phyloP scores from a whole-genome alignment of 2,329 filamentous ascomycete genomes.

The Leptographium lundbergii region DNA sequence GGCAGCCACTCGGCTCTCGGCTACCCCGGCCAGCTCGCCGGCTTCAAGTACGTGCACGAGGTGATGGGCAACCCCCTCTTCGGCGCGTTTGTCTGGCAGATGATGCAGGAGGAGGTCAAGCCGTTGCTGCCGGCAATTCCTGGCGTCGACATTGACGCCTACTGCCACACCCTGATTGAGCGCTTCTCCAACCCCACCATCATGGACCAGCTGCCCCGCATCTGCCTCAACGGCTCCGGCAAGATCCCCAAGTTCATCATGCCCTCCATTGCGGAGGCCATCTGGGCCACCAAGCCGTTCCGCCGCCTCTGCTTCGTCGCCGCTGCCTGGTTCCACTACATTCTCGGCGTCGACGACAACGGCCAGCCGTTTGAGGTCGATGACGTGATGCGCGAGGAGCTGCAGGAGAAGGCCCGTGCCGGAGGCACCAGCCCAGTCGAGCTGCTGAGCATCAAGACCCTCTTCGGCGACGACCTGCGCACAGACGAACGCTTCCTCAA shows the following conservation, averaged over 20 bases:
- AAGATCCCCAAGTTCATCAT: slow-evolving; percentile 41
- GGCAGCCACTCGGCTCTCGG: slow-evolving; percentile 38
- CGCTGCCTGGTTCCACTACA: slow-evolving; percentile 37
- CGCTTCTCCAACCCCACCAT: slow-evolving; percentile 44
- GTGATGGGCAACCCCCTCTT: slow-evolving; percentile 36
- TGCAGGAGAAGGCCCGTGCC: slow-evolving; percentile 30
- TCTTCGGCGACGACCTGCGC: slow-evolving; percentile 40
- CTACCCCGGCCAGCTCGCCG: slow-evolving; percentile 37
- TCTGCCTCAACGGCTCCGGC: slow-evolving; percentile 38
- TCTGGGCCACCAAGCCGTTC: slow-evolving; percentile 30
- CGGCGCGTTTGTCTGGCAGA: slow-evolving; percentile 35
- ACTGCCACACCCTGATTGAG: slow-evolving; percentile 39
- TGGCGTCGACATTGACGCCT: slow-evolving; percentile 37
- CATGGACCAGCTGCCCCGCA: slow-evolving; percentile 39
- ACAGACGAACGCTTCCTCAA: slow-evolving; percentile 32
- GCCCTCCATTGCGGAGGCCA: slow-evolving; percentile 32
- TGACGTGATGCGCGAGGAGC: slow-evolving; percentile 35
- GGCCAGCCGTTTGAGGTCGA: slow-evolving; percentile 29
- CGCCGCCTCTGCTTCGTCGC: slow-evolving; percentile 35
- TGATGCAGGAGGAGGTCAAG: slow-evolving; percentile 44
- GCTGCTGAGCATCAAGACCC: slow-evolving; percentile 31
- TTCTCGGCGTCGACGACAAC: slow-evolving; percentile 35
- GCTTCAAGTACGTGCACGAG: slow-evolving; percentile 41
- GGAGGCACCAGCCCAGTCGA: slow-evolving; percentile 28
- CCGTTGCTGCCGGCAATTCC: slow-evolving; percentile 36